A percentile compares a stretch with the other conserved stretches of the same genome.
Conservation (phyloP, 305 asterid genomes). For the Rubia occidens region DNA sequence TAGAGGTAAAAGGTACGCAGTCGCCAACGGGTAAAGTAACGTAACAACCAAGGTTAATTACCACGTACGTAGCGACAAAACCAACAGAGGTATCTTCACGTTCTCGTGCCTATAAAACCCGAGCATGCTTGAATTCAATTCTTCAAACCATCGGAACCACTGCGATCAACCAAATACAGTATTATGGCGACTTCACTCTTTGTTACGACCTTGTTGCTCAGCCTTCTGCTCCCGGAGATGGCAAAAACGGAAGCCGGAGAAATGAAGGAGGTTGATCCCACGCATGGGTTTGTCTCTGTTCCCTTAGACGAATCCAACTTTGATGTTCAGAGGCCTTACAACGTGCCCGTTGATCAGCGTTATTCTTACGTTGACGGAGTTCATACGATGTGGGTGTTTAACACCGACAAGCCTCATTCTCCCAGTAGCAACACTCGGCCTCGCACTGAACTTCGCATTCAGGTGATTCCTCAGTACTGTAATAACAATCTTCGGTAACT, state of each 20-base stretch:
- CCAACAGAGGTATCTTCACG: not conserved
- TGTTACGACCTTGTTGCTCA: not conserved
- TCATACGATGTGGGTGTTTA: conserved; percentile 26
- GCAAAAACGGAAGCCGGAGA: not conserved
- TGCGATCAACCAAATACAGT: not conserved
- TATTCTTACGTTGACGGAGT: conserved; percentile 29
- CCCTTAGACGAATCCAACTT: conserved; percentile 17
- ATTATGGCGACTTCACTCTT: not conserved
- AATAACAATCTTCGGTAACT: no score
- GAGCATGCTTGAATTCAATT: not conserved
- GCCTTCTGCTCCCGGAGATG: not conserved
- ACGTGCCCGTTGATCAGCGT: conserved; percentile 21
- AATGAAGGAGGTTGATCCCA: conserved; percentile 14
- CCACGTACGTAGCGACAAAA: not conserved
- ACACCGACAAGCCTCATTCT: conserved; percentile 24
- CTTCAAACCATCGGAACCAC: no score
- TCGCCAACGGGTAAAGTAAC: not conserved
- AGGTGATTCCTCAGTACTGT: conserved; percentile 3
- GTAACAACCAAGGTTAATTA: not conserved
- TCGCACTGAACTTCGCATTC: conserved; percentile 22
- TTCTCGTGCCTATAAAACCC: not conserved
- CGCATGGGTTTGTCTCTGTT: conserved; percentile 18
- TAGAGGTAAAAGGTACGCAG: not conserved
- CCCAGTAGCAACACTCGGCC: conserved; percentile 25
- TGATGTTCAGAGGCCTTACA: conserved; percentile 24